A percentile compares a stretch with the other conserved stretches of the same genome.
Conservation (phyloP, 805 yeast species). For the Kluyveromyces nonfermentans region DNA sequence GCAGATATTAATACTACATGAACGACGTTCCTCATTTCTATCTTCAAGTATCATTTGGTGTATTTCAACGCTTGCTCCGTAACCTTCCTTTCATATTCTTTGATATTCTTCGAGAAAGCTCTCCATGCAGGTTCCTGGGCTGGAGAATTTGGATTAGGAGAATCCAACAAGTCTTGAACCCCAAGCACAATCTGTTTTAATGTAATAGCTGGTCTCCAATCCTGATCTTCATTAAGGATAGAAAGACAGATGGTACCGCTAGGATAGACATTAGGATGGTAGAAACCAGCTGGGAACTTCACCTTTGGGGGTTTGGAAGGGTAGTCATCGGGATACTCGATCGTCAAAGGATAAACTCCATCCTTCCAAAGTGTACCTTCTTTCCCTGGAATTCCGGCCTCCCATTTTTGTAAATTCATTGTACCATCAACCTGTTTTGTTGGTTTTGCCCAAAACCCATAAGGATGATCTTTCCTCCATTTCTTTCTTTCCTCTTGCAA, state of each 20-base stretch:
- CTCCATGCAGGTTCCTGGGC: constrained; percentile 97
- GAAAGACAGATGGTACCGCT: constrained; percentile 93
- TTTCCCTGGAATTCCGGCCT: constrained; percentile 94
- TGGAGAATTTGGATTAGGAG: constrained; percentile 92
- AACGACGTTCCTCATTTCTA: not conserved
- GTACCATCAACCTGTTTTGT: constrained; percentile 70
- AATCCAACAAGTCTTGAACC: constrained; percentile 79
- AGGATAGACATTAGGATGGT: constrained; percentile 97
- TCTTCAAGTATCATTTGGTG: constrained; percentile 29
- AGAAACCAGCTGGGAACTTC: constrained; percentile 78
- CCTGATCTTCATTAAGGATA: constrained; percentile 88
- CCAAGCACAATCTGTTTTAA: constrained; percentile 84
- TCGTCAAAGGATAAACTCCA: constrained; percentile 79
- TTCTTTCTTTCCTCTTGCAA: constrained; percentile 91
- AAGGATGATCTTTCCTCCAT: constrained; percentile 98
- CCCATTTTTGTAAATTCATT: constrained; percentile 79
- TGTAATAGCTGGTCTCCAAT: constrained; percentile 96
- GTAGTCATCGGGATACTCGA: constrained; percentile 80
- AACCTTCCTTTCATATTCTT: constrained; percentile 66
- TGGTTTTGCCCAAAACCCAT: constrained; percentile 94
- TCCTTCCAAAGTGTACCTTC: constrained; percentile 79
- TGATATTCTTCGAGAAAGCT: constrained; percentile 62
- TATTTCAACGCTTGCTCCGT: constrained; percentile 71
- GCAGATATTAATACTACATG: too few relatives aligned
- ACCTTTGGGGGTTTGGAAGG: constrained; percentile 97